phyloP scores from a whole-genome alignment of 1,284 basidiomycete genomes.

The Cutaneotrichosporon cutaneum region DNA sequence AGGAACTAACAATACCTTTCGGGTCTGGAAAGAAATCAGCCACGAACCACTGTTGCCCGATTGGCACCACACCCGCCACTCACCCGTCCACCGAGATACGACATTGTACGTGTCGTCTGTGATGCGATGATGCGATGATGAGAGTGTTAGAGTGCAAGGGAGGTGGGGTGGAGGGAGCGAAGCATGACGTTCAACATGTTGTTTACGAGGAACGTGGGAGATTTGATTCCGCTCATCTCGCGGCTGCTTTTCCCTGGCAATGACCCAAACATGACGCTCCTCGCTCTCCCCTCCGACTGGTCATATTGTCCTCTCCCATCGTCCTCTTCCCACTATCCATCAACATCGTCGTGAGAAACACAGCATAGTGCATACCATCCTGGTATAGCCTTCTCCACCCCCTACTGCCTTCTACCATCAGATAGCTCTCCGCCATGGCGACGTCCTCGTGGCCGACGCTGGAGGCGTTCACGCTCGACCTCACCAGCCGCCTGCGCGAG shows the following conservation, averaged over 20 bases:
- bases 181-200: not conserved
- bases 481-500: slow-evolving; percentile 34
- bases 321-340: not conserved
- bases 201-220: slow-evolving; percentile 8
- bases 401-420: not conserved
- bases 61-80: slow-evolving; percentile 13
- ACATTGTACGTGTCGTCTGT: slow-evolving; percentile 23
- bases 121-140: no score
- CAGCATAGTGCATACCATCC: not conserved
- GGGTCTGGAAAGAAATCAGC: slow-evolving; percentile 45
- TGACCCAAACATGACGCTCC: slow-evolving; percentile 5
- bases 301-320: not conserved
- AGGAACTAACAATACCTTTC: slow-evolving; percentile 33
- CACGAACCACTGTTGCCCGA: slow-evolving; percentile 24
- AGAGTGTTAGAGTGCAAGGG: not conserved
- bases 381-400: not conserved
- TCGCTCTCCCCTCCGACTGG: not conserved
- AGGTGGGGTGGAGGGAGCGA: not conserved
- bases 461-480: slow-evolving; percentile 38
- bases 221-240: slow-evolving; percentile 18
- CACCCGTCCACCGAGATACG: slow-evolving; percentile 35
- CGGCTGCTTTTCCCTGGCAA: not conserved
- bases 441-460: slow-evolving; percentile 24
- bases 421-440: slow-evolving; percentile 6
- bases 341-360: not conserved